Conservation (phyloP, 257 asterid species). For the Thymus mandschuricus region DNA sequence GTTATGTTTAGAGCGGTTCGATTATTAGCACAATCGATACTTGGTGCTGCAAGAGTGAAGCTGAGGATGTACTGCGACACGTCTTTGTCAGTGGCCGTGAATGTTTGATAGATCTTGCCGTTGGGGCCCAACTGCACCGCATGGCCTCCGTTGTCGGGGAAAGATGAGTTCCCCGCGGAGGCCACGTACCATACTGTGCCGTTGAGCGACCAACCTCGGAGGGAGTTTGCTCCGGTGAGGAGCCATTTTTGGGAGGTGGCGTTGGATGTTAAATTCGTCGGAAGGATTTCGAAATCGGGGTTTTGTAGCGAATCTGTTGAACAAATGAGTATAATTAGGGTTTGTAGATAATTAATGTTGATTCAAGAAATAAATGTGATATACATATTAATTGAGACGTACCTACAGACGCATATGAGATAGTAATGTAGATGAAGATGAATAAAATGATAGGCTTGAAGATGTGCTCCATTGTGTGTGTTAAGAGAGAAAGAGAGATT, state of each 20-base stretch:
- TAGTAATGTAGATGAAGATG: conserved; percentile 22
- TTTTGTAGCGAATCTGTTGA: conserved; percentile 28
- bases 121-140: conserved; percentile 31
- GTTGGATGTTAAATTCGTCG: conserved; percentile 19
- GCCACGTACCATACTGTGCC: conserved; percentile 33
- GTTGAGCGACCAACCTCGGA: conserved; percentile 39
- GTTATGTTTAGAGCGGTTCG: conserved; percentile 31
- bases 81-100: background rate
- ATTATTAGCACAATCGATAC: conserved; percentile 24
- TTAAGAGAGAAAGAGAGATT: no score
- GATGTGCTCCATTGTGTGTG: conserved; percentile 11
- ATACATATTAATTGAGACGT: background rate
- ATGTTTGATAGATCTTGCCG: conserved; percentile 35
- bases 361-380: background rate
- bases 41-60: conserved; percentile 27
- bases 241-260: conserved; percentile 27
- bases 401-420: conserved; percentile 11
- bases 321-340: background rate
- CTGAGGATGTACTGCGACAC: conserved; percentile 28
- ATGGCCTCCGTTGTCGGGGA: conserved; percentile 13
- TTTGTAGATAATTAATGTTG: background rate
- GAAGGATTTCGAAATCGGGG: conserved; percentile 39
- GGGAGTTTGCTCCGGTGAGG: conserved; percentile 8
- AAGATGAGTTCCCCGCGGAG: background rate
- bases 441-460: background rate